These are phyloP conservation scores for Metschnikowia proteae DNA, from an alignment of 805 yeast genomes.

Conservation along the genomic window DNA sequence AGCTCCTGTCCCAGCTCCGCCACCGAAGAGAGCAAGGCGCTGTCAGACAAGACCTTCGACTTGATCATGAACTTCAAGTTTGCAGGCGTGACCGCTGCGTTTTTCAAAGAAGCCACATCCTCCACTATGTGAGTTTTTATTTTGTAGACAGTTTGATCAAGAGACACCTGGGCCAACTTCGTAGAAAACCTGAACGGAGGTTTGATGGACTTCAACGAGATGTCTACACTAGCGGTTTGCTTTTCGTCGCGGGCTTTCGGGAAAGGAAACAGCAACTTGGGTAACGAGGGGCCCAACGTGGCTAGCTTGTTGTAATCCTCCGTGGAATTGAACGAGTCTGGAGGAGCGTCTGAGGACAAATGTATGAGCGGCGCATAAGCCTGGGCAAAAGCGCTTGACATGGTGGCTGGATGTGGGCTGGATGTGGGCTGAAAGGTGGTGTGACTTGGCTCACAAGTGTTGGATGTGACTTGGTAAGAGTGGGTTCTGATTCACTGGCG, in stretches of 20 bases:
- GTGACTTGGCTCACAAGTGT: background rate
- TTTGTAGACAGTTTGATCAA: conserved; percentile 31
- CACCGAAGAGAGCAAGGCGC: conserved; percentile 33
- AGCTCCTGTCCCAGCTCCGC: conserved; percentile 11
- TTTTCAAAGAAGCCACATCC: conserved; percentile 22
- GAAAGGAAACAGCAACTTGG: conserved; percentile 38
- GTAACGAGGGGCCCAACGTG: conserved; percentile 47
- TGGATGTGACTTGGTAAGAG: background rate
- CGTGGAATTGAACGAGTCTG: conserved; percentile 31
- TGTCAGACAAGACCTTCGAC: conserved; percentile 60
- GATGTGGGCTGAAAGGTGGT: background rate
- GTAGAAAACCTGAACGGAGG: conserved; percentile 60
- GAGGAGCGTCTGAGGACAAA: conserved; percentile 37
- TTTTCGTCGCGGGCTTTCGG: conserved; percentile 17
- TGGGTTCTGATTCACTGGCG: background rate
- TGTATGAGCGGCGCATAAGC: conserved; percentile 48
- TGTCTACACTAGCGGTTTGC: conserved; percentile 15
- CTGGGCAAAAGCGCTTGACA: conserved; percentile 34
- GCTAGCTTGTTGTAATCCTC: conserved; percentile 26
- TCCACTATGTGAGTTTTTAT: conserved; percentile 37
- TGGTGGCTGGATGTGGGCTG: background rate
- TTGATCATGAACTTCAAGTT: conserved; percentile 53
- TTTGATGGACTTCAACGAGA: conserved; percentile 60
- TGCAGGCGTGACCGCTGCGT: conserved; percentile 28
- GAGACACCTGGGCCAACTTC: conserved; percentile 22